Conservation (phyloP, 2,329 filamentous ascomycete species). For the Apiospora arundinis region DNA sequence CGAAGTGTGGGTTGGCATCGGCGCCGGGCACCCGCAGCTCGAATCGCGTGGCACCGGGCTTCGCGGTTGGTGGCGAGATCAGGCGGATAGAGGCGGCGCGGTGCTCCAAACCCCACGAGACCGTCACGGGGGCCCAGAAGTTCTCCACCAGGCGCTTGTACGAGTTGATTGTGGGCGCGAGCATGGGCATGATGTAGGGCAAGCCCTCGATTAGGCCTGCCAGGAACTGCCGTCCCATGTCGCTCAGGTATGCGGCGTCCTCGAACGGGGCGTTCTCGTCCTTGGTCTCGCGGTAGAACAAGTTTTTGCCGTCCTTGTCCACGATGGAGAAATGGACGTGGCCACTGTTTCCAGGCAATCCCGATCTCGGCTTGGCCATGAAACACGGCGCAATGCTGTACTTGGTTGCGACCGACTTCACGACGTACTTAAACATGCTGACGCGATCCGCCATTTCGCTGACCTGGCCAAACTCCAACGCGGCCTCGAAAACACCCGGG, state of each 20-base stretch:
- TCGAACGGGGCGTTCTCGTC: constrained; percentile 76
- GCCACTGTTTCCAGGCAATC: constrained; percentile 91
- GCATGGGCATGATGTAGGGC: constrained; percentile 92
- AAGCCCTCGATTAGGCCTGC: constrained; percentile 88
- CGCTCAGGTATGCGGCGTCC: constrained; percentile 82
- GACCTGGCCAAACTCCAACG: constrained; percentile 89
- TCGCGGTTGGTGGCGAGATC: constrained; percentile 86
- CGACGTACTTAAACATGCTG: constrained; percentile 90
- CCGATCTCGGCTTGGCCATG: constrained; percentile 96
- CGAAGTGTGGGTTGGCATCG: constrained; percentile 87
- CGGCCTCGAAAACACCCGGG: constrained; percentile 91
- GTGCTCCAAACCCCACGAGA: constrained; percentile 96
- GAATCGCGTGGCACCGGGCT: constrained; percentile 85
- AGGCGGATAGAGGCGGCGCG: constrained; percentile 89
- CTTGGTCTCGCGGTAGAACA: constrained; percentile 75
- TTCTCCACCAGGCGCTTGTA: constrained; percentile 99
- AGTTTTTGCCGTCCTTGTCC: constrained; percentile 80
- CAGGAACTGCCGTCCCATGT: constrained; percentile 90
- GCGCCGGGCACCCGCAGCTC: constrained; percentile 95
- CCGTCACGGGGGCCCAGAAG: constrained; percentile 98
- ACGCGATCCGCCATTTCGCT: constrained; percentile 90
- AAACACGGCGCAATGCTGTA: constrained; percentile 96
- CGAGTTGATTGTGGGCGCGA: constrained; percentile 95
- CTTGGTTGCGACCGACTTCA: constrained; percentile 86
- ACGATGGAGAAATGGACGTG: constrained; percentile 95